A percentile compares a stretch with the other conserved stretches of the same genome.
These are phyloP conservation scores for Suhomyces guaymorum DNA, from an alignment of 1,139 yeast species.

Conservation along the genomic window DNA sequence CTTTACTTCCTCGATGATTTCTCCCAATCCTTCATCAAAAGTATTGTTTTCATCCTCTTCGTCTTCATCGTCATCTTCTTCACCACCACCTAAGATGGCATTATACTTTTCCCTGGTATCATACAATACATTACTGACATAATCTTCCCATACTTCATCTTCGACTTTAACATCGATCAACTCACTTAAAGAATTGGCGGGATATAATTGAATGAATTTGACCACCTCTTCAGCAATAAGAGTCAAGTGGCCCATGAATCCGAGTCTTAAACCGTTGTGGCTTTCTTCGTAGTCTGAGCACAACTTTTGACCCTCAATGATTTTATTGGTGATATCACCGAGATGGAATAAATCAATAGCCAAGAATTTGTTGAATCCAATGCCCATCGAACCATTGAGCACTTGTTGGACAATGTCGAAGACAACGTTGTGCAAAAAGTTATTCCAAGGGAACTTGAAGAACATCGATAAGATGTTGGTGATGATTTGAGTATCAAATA, in stretches of 20 bases:
- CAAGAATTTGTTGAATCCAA: slow-evolving; percentile 79
- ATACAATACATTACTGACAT: slow-evolving; percentile 79
- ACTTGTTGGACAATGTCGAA: slow-evolving; percentile 97
- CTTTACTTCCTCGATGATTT: slow-evolving; percentile 42
- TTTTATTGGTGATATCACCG: slow-evolving; percentile 74
- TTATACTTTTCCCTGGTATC: slow-evolving; percentile 93
- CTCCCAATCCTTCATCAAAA: slow-evolving; percentile 56
- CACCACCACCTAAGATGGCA: slow-evolving; percentile 85
- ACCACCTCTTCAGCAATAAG: slow-evolving; percentile 96
- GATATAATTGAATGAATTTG: slow-evolving; percentile 79
- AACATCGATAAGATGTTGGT: slow-evolving; percentile 79
- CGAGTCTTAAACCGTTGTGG: slow-evolving; percentile 71
- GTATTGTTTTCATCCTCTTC: slow-evolving; percentile 41
- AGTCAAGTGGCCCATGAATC: slow-evolving; percentile 97
- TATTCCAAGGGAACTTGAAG: slow-evolving; percentile 95
- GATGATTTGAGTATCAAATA: slow-evolving; percentile 79
- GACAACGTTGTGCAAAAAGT: slow-evolving; percentile 94
- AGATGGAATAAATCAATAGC: slow-evolving; percentile 84
- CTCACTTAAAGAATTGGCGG: slow-evolving; percentile 60
- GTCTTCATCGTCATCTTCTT: slow-evolving; percentile 36
- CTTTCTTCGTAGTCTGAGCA: slow-evolving; percentile 69
- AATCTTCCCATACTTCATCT: slow-evolving; percentile 74
- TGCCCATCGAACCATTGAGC: slow-evolving; percentile 92
- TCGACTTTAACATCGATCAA: slow-evolving; percentile 60
- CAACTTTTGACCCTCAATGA: slow-evolving; percentile 77